Evolutionary conservation across 768 basidiomycete species (phyloP).

Genomic region (button mushroom (Agaricus bisporus)): DNA sequence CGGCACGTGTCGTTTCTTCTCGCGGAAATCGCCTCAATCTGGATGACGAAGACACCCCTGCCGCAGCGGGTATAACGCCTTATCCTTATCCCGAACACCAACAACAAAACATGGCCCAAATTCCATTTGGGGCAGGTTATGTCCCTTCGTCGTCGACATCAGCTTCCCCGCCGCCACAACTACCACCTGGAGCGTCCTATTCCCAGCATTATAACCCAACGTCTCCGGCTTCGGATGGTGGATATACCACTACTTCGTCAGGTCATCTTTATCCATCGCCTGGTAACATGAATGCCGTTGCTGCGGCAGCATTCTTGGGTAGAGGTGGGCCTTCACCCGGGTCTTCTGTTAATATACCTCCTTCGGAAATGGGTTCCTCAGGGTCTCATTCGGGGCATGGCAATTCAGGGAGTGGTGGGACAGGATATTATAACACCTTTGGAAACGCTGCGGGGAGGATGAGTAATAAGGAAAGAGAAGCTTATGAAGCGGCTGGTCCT

Average conservation of each 20-base stretch:
- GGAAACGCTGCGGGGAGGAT: not conserved
- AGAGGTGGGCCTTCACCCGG: constrained; percentile 1
- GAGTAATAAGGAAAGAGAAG: constrained; percentile 21
- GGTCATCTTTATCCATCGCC: not conserved
- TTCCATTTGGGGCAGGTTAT: not conserved
- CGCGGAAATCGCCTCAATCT: not conserved
- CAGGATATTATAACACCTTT: not conserved
- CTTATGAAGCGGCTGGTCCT: not conserved
- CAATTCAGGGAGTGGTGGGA: not conserved
- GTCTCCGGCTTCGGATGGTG: not conserved
- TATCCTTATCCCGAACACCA: not conserved
- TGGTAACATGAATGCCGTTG: not conserved
- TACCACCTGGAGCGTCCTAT: not conserved
- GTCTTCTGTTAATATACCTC: not conserved
- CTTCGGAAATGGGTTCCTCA: constrained; percentile 5
- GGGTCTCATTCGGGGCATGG: not conserved
- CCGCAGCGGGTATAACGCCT: not conserved
- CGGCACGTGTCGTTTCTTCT: constrained; percentile 16
- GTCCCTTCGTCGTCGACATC: not conserved
- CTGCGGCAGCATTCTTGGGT: not conserved
- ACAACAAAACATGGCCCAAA: not conserved
- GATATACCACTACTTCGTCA: not conserved
- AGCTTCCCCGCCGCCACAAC: not conserved
- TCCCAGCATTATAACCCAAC: not conserved
- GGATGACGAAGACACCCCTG: not conserved